A percentile compares a stretch with the other conserved stretches of the same genome.
Conservation (phyloP, 495 filamentous ascomycete species). For the Aspergillus steynii region DNA sequence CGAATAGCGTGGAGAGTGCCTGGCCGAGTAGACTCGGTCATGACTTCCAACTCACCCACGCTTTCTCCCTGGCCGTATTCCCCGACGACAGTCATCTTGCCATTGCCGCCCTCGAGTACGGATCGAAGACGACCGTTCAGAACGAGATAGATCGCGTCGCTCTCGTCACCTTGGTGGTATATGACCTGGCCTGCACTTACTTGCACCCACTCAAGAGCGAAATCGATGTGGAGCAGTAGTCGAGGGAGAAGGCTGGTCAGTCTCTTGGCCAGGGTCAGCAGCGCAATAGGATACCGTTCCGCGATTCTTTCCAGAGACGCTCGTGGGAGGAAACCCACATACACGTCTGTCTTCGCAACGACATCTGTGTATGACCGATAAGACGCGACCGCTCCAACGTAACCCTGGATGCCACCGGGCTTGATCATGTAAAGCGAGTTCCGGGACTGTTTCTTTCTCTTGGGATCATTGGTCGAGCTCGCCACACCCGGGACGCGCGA, state of each 20-base stretch:
- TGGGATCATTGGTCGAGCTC: conserved; percentile 37
- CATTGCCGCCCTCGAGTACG: conserved; percentile 73
- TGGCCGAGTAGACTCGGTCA: conserved; percentile 88
- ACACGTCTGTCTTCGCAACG: conserved; percentile 96
- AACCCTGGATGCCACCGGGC: conserved; percentile 91
- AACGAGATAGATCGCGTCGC: conserved; percentile 97
- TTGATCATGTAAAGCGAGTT: conserved; percentile 91
- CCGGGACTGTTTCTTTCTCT: conserved; percentile 52
- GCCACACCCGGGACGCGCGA: conserved; percentile 39
- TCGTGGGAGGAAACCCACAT: conserved; percentile 91
- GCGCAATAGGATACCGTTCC: conserved; percentile 85
- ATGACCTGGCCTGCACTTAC: conserved; percentile 93
- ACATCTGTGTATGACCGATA: conserved; percentile 97
- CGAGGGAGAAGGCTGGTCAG: conserved; percentile 85
- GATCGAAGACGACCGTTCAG: conserved; percentile 86
- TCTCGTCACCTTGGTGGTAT: conserved; percentile 91
- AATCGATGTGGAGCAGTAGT: conserved; percentile 95
- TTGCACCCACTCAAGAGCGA: conserved; percentile 97
- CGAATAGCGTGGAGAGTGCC: conserved; percentile 94
- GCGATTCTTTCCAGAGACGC: conserved; percentile 87
- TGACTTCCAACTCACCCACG: conserved; percentile 93
- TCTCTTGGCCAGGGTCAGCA: conserved; percentile 93
- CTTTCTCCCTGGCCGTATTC: conserved; percentile 98
- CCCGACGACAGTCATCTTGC: conserved; percentile 83
- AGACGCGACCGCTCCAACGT: conserved; percentile 89